Base-by-base conservation (phyloP, 2,329 filamentous ascomycete genomes). In the Bipolaris sorokiniana region DNA sequence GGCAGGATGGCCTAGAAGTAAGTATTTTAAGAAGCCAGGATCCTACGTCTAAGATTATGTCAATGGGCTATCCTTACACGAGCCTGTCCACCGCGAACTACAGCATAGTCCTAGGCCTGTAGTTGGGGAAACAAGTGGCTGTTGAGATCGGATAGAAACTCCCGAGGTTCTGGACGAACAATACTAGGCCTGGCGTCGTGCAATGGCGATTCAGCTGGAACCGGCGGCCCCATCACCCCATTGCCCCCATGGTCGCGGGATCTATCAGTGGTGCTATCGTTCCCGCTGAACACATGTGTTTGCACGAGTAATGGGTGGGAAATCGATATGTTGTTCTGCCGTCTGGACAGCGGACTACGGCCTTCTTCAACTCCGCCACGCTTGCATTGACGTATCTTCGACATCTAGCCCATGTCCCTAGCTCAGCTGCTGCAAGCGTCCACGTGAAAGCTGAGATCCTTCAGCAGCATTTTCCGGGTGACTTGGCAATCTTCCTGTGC, bases 301-400 rank as follows among this genome's bases (percentile, higher is more conserved):
- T n/a, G 10, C n/a, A 33, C 38, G 47, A 54, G 52, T 48, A 41
- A 44, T 48, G 46, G 46, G 28, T 11, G 16, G 26, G 23, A 13
- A 37, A 38, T 11, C 20, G 20, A 20, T 31, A 46, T 28, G 18
- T 1, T 6, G 10, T 7, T 6, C 9, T 10, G n/a, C 23, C 26
- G n/a, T n/a, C 7, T 28, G n/a, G 23, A 33, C 6, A 15, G n/a
- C 28, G n/a, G 42, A 33, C n/a, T 28, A 33, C 2, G 33, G 18
- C 22, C 31, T 20, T 47, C 9, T 28, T 48, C 41, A 48, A 38
- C 20, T 49, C 37, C 34, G 31, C 31, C 44, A 48, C 34, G 20
- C 26, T 20, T 20, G 23, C 42, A 52, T 47, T 28, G 33, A n/a
- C 13, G 13, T 15, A 45, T 40, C 26, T 23, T 15, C 13, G 15